Base-by-base conservation (phyloP, 2,329 filamentous ascomycete species). In the Penicillium palitans region DNA sequence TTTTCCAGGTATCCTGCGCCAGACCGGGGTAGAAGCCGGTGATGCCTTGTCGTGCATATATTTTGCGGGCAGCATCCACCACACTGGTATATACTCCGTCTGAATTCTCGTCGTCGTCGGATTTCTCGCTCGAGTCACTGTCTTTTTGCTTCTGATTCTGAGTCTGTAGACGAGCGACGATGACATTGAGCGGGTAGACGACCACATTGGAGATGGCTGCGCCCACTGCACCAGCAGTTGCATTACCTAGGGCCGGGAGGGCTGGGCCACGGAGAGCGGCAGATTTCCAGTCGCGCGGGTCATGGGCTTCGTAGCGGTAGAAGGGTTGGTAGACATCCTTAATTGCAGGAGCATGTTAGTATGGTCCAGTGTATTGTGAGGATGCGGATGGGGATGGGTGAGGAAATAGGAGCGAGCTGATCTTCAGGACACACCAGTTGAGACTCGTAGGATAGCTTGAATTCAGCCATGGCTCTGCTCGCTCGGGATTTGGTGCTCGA, bases 111-210 rank as follows among this genome's bases (percentile, higher is more conserved):
- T 85, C 81, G 17, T 74, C 75, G 21, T 74, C 71, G 10, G 68
- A 53, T 21, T 64, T 62, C 17, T 31, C 25, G 12, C 54, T 61
- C 3, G 62, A 68, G 41, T 60, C 52, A 40, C 61, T 65, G 84
- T 84, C 41, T 83, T 83, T 76, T 42, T 63, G 66, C 21, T 62
- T 64, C 55, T 95, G 90, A 3, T 61, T 64, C 56, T 95, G 90
- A 3, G 91, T 89, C 75, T 96, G 91, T 47, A 96, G 82, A 29
- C 91, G 85, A 27, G 91, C 92, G 55, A 91, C 88, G 61, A 95
- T 85, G 44, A 96, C 83, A 68, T 91, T 89, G 57, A 96, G 83
- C 2, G 92, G 93, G 71, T 96, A 96, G 6, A 90, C 87, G 55
- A 87, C 76, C 47, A 91, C 81, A 66, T 93, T 93, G 12, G 91